Base-by-base conservation (phyloP, 495 filamentous ascomycete genomes). In the Xylaria nigripes region DNA sequence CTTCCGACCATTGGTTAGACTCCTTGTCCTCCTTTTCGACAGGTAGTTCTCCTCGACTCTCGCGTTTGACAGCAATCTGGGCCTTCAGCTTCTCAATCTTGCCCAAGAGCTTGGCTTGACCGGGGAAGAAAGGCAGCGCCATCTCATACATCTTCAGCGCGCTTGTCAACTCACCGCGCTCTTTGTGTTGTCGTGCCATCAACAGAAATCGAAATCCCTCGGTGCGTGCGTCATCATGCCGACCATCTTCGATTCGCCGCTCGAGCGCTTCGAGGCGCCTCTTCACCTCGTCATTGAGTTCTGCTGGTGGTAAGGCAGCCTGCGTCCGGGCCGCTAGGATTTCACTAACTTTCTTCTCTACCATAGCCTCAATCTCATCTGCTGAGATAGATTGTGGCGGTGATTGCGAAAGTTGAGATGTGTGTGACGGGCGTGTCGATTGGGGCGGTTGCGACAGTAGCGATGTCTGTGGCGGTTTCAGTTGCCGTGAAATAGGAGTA, bases 111-210 rank as follows among this genome's bases (percentile, higher is more conserved):
- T 93, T 96, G 43, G 81, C 74, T 62, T 96, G 93, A 2, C 84
- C 81, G 0, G 91, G 93, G 62, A 98, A 98, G 66, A 82, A 90
- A 0, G 86, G 84, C 27, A 87, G 69, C 1, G 93, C 93, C 32
- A 89, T 72, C 64, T 89, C 83, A 57, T 94, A 96, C 83, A 94
- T 90, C 61, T 77, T 84, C 59, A 98, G 66, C 0, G 91, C 90
- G 22, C 81, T 87, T 3, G 71, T 70, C 43, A 92, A 81, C 55
- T 96, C 88, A 0, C 89, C 89, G 1, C 85, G 76, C 23, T 84
- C 86, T 55, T 87, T 87, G 58, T 95, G 89, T 61, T 96, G 90
- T 57, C 93, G 89, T 0, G 90, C 93, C 81, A 95, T 91, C 15
- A 96, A 75, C 49, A 96, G 68, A 58, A 85, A 89, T 0, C 86